Base-by-base conservation (phyloP, 1,139 yeast genomes). In the Starmera stellimalicola region DNA sequence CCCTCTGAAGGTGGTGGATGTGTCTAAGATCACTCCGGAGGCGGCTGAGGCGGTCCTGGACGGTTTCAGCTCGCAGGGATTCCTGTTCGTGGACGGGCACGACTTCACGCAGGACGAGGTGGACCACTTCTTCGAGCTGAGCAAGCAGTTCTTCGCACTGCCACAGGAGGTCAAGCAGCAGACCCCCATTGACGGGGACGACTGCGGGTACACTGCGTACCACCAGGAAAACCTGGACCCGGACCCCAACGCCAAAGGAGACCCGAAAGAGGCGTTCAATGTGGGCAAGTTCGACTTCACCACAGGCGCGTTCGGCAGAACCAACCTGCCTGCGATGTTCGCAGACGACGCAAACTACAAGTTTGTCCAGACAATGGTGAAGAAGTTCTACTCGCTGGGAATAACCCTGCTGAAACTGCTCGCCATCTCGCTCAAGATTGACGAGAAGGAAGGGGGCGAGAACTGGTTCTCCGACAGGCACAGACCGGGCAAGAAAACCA, bases 31-130 rank as follows among this genome's bases (percentile, higher is more conserved):
- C 27, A 59, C 67, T 38, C 50, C 51, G 12, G 37, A 45, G 10
- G 67, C 80, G 1, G 79, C 76, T 1, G 62, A 62, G 7, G 59
- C 65, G 33, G 62, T 82, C 15, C 63, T 78, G 10, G 59, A 70
- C 4, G 93, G 91, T 1, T 84, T 85, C 8, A 62, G 72, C 12
- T 58, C 72, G 1, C 80, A 78, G 41, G 93, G 94, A 0, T 81
- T 82, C 47, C 60, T 81, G 29, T 77, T 78, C 46, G 62, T 81
- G 6, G 83, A 79, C 46, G 88, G 91, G 7, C 84, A 81, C 42
- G 77, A 70, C 6, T 76, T 81, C 50, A 56, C 73, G 1, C 68
- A 68, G 37, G 54, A 58, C 5, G 85, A 78, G 41, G 79, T 79
- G 6, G 70, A 72, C 34, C 52, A 52, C 3, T 55, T 75, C 28